Percentiles rank a stretch among this genome's conserved stretches.
Conservation (phyloP, 148 eudicot species). For the Camellia japonica region DNA sequence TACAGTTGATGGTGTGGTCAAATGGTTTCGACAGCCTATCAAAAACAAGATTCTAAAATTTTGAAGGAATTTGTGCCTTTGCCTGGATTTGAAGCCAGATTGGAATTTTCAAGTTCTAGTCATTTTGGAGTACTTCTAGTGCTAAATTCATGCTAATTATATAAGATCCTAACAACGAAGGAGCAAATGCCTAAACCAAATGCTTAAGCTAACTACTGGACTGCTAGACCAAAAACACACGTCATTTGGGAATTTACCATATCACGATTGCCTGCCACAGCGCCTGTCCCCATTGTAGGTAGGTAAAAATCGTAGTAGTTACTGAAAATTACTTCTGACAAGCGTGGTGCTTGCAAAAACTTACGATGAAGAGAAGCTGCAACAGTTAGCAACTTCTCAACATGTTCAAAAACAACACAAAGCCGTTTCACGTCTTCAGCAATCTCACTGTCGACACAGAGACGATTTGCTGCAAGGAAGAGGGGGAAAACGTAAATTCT, state of each 20-base stretch:
- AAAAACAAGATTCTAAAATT: not conserved
- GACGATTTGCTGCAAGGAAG: slow-evolving; percentile 50
- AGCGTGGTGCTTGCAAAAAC: slow-evolving; percentile 66
- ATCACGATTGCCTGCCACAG: slow-evolving; percentile 24
- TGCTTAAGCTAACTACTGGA: not conserved
- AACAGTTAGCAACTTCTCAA: slow-evolving; percentile 58
- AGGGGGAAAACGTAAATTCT: not conserved
- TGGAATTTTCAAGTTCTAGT: not conserved
- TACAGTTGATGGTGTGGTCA: not conserved
- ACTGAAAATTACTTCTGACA: slow-evolving; percentile 53
- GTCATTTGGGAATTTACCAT: slow-evolving; percentile 34
- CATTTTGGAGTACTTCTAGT: not conserved
- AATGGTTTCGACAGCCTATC: not conserved
- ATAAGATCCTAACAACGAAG: not conserved
- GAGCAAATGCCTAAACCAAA: not conserved
- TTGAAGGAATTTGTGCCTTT: slow-evolving; percentile 5
- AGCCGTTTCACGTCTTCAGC: slow-evolving; percentile 66
- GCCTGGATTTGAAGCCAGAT: not conserved
- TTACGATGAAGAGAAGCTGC: slow-evolving; percentile 87
- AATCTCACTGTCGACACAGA: slow-evolving; percentile 43
- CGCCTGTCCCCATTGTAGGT: slow-evolving; percentile 59
- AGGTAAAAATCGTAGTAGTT: slow-evolving; percentile 63
- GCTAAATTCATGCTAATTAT: not conserved
- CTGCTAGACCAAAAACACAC: slow-evolving; percentile 3
- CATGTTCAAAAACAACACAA: slow-evolving; percentile 55